A percentile compares a stretch with the other conserved stretches of the same genome.
Evolutionary conservation across 2,329 filamentous ascomycete species (phyloP).

Genomic region (Phaeoacremonium minimum): DNA sequence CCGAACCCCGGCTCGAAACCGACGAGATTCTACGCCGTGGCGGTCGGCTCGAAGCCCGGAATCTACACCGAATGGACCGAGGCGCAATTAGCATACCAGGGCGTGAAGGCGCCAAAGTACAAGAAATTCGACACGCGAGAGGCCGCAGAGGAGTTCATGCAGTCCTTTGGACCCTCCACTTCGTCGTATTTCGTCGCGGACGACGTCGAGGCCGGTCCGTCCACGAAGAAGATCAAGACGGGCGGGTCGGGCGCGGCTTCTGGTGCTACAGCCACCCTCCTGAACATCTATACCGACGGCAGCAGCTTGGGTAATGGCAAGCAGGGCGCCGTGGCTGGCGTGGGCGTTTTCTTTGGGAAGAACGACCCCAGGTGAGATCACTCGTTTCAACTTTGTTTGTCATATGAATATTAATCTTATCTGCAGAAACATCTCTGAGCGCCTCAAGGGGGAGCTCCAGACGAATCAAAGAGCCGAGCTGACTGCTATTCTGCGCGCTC

Average conservation of each 20-base stretch:
- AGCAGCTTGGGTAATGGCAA: constrained; percentile 57
- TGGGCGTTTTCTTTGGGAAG: constrained; percentile 60
- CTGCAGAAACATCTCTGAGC: constrained; percentile 65
- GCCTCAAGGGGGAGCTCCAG: constrained; percentile 67
- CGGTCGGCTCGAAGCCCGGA: constrained; percentile 52
- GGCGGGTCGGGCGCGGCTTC: constrained; percentile 5
- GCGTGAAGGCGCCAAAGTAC: constrained; percentile 65
- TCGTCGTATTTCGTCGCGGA: constrained; percentile 9
- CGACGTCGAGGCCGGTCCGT: constrained; percentile 18
- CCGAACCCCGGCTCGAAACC: constrained; percentile 32
- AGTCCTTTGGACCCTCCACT: constrained; percentile 37
- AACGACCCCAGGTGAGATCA: constrained; percentile 45
- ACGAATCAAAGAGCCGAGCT: constrained; percentile 97
- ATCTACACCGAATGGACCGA: constrained; percentile 64
- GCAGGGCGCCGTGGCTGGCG: constrained; percentile 49
- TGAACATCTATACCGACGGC: constrained; percentile 59
- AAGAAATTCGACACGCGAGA: constrained; percentile 63
- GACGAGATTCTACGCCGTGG: constrained; percentile 56
- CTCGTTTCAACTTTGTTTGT: constrained; percentile 5
- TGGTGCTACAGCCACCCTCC: constrained; percentile 21
- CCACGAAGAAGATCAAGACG: constrained; percentile 28
- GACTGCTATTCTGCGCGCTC: constrained; percentile 77
- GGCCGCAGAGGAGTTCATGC: constrained; percentile 78
- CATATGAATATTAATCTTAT: constrained; percentile 9
- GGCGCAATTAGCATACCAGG: constrained; percentile 69